Percentiles rank a stretch among this genome's conserved stretches.
Conservation (phyloP, 2,329 filamentous ascomycete genomes). For the Colletotrichum spinosum region DNA sequence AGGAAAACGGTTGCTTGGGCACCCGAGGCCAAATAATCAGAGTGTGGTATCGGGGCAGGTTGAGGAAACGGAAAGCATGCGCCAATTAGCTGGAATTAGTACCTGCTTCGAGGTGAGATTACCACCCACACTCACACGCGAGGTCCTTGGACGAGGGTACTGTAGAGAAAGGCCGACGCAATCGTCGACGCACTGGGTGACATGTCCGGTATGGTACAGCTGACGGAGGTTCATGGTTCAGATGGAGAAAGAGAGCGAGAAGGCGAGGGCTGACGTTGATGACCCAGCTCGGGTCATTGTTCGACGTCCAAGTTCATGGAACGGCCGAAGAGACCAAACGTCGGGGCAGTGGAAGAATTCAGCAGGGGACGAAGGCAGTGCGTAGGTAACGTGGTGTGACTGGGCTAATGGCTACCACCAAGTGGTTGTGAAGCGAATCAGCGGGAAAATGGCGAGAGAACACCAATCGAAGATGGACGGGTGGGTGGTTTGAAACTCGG, state of each 20-base stretch:
- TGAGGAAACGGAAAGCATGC: conserved; percentile 27
- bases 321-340: too few relatives aligned
- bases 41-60: conserved; percentile 10
- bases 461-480: neutral
- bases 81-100: conserved; percentile 35
- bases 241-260: neutral
- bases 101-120: conserved; percentile 36
- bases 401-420: too few relatives aligned
- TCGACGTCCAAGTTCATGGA: too few relatives aligned
- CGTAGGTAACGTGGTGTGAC: too few relatives aligned
- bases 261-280: conserved; percentile 1
- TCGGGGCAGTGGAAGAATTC: too few relatives aligned
- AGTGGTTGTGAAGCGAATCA: too few relatives aligned
- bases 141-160: neutral
- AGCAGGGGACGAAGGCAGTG: too few relatives aligned
- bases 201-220: conserved; percentile 12
- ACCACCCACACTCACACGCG: conserved; percentile 31
- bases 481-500: neutral
- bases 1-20: conserved; percentile 29
- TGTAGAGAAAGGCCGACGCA: conserved; percentile 19
- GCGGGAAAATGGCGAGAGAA: neutral
- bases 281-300: too few relatives aligned
- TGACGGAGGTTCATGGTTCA: neutral
- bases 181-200: conserved; percentile 19
- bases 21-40: conserved; percentile 24